phyloP scores from a whole-genome alignment of 371 early-diverging fungal species.

The Mortierella sp. region DNA sequence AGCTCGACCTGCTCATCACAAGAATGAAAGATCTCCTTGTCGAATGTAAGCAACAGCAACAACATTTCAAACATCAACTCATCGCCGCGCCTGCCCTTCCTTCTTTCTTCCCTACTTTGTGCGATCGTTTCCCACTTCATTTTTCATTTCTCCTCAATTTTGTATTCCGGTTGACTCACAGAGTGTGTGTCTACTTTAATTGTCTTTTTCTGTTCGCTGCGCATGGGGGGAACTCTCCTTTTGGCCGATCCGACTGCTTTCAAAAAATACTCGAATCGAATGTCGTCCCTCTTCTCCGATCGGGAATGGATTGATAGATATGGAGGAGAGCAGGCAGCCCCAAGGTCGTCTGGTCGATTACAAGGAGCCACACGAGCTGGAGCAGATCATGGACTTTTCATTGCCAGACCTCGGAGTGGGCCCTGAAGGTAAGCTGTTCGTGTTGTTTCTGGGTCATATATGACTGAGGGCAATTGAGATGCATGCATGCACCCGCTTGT shows the following conservation, averaged over 20 bases:
- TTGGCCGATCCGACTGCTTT: conserved; percentile 30
- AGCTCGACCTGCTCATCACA: conserved; percentile 57
- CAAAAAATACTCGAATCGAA: conserved; percentile 25
- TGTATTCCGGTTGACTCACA: conserved; percentile 33
- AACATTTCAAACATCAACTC: background rate
- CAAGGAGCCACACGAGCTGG: conserved; percentile 65
- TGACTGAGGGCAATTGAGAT: no score
- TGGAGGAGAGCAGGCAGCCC: conserved; percentile 62
- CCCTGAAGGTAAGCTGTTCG: conserved; percentile 60
- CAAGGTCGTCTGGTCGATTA: conserved; percentile 63
- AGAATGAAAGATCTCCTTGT: conserved; percentile 56
- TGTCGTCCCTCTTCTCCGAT: conserved; percentile 7
- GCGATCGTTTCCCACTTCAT: background rate
- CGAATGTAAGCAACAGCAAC: conserved; percentile 37
- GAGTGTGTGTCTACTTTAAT: conserved; percentile 19
- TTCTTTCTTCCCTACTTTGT: no score
- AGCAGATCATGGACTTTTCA: conserved; percentile 65
- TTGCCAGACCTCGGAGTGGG: conserved; percentile 66
- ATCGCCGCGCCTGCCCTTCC: no score
- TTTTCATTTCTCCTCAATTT: background rate
- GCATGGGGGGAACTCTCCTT: conserved; percentile 26
- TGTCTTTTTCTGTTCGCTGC: conserved; percentile 22
- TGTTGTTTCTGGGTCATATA: background rate
- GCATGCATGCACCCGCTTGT: no score
- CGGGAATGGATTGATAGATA: conserved; percentile 38